A percentile compares a stretch with the other conserved stretches of the same genome.
Evolutionary conservation across 345 rosid genomes (phyloP).

Genomic region (Aegle marmelos): DNA sequence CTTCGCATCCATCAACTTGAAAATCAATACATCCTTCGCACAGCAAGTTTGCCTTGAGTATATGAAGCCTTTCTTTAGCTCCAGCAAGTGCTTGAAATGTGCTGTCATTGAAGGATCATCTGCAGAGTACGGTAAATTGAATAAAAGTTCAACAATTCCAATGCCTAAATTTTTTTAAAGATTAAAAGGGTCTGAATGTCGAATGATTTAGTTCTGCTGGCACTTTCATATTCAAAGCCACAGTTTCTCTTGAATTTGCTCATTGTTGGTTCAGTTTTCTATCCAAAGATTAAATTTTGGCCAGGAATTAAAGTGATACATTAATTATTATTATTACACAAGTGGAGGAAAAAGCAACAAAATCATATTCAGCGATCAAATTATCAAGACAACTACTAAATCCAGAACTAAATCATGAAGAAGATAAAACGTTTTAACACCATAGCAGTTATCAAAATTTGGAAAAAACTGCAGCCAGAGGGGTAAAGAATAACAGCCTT

Average conservation of each 20-base stretch:
- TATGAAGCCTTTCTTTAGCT: constrained; percentile 34
- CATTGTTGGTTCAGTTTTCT: not conserved
- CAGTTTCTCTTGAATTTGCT: constrained; percentile 19
- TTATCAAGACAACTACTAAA: not conserved
- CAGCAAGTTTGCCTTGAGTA: constrained; percentile 25
- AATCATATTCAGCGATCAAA: not conserved
- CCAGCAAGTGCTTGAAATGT: constrained; percentile 35
- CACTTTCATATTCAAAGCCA: constrained; percentile 15
- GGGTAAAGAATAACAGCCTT: constrained; percentile 42
- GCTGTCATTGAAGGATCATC: not conserved
- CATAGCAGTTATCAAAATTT: not conserved
- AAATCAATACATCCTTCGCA: constrained; percentile 32
- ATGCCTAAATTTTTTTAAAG: too few relatives aligned
- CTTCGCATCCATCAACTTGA: constrained; percentile 45
- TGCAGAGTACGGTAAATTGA: not conserved
- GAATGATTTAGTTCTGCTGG: not conserved
- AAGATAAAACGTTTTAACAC: not conserved
- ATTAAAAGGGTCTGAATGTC: not conserved
- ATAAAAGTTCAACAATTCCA: too few relatives aligned
- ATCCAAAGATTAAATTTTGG: constrained; percentile 12
- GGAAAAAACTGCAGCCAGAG: not conserved
- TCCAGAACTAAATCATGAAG: not conserved
- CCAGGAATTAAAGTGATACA: not conserved
- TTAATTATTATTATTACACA: not conserved
- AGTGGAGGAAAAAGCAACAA: not conserved